Percentiles rank a stretch among this genome's conserved stretches.
Conservation (phyloP, 2,329 filamentous ascomycete genomes). For the Scopulariopsis brevicaulis region DNA sequence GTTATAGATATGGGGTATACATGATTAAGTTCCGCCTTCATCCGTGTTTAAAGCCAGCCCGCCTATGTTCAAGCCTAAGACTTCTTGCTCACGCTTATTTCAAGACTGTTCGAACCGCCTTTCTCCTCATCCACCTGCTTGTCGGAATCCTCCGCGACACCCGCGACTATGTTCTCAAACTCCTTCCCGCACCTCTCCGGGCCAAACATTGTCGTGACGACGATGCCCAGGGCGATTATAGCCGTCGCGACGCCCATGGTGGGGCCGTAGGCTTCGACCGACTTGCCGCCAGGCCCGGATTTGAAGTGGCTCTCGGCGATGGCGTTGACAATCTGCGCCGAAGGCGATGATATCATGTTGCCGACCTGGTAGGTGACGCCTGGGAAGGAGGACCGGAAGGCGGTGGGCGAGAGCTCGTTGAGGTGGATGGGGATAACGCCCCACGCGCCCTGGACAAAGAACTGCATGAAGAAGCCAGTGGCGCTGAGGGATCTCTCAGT, state of each 20-base stretch:
- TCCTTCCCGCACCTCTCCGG: constrained; percentile 39
- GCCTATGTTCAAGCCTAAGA: background rate
- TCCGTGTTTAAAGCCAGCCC: background rate
- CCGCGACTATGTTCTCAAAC: constrained; percentile 24
- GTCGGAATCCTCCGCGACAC: background rate
- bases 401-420: constrained; percentile 63
- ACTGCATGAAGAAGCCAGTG: constrained; percentile 67
- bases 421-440: constrained; percentile 67
- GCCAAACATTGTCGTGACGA: constrained; percentile 51
- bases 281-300: constrained; percentile 34
- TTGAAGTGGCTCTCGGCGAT: constrained; percentile 68
- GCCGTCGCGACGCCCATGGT: constrained; percentile 91
- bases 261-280: constrained; percentile 63
- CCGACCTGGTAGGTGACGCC: constrained; percentile 68
- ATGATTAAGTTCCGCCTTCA: background rate
- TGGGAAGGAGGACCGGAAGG: constrained; percentile 64
- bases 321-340: constrained; percentile 63
- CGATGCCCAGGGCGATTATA: constrained; percentile 57
- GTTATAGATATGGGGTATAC: background rate
- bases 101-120: background rate
- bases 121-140: background rate
- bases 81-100: background rate
- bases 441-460: constrained; percentile 69
- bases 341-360: constrained; percentile 59
- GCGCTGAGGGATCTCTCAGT: constrained; percentile 45